Base-by-base conservation (phyloP, 371 early-diverging fungal species). In the Rhizopus delemar region DNA sequence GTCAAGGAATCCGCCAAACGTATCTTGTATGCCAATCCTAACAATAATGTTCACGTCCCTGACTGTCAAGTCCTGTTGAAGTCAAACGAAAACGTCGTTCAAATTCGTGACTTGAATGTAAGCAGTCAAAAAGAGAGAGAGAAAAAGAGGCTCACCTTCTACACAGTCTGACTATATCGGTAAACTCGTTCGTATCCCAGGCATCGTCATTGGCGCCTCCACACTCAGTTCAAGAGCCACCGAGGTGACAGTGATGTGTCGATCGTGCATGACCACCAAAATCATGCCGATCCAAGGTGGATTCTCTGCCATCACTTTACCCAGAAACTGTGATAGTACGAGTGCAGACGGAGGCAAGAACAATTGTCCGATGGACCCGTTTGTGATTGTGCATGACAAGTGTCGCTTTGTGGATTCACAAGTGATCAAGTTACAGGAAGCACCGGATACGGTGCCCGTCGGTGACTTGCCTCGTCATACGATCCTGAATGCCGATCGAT, bases 391-490 rank as follows among this genome's bases (percentile, higher is more conserved):
- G 43, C 96, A 96, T 60, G 99, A 99, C 77, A 96, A 95, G 74
- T 93, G 93, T 72, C 81, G 77, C 55, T 98, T 97, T 74, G 90
- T 97, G n/a, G 99, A 99, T 78, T 91, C 93, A 56, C 99, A 99
- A 77, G 88, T 87, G 8, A 82, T 99, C 59, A 99, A 99, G 76
- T 84, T 99, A 35, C 99, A 99, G 73, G 99, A 99, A 76, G 81
- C 90, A 16, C 97, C 97, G 32, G 99, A 97, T 59, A 95, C 95
- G 83, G 96, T 99, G 2, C 99, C 99, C 15, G 94, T 96, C 0
- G 99, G 99, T 68, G 99, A 99, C 73, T 86, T 99, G 51, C 99
- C 99, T 31, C 89, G 99, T 39, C 99, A 99, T 73, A 90, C 97
- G 9, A 84, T 93, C 5, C 70, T 99, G 52, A 90, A 89, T 66